Base-by-base conservation (phyloP, 164 flowering plant species). In the Macadamia integrifolia region DNA sequence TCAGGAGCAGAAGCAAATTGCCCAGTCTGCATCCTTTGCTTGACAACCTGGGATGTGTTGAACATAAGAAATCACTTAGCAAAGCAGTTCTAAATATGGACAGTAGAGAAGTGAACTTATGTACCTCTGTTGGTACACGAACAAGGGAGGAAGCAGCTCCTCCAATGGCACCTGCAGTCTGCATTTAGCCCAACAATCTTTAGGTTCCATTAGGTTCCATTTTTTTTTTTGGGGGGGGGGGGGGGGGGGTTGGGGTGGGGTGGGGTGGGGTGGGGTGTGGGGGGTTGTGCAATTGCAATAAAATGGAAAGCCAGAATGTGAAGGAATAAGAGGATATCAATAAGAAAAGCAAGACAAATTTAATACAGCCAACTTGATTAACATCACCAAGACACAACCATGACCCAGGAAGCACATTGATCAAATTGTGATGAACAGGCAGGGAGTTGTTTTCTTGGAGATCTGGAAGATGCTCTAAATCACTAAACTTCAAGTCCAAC, bases 91-190 rank as follows among this genome's bases (percentile, higher is more conserved):
- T n/a, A 59, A 46, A 48, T 60, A 12, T 28, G n/a, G 63, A 23
- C 23, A 35, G 1, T 40, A 30, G 48, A 60, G 11, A 48, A 75
- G 66, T 44, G 69, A 69, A 40, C n/a, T 50, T 43, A 64, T 28
- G 0, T 80, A 92, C 97, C 95, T 92, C 98, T 3, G 98, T 92
- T 55, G 98, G 98, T 44, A 94, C 98, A 66, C 97, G 90, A 72
- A 94, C 79, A 35, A 94, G 82, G 72, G 99, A 94, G 77, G 99
- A 80, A 76, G 96, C 97, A 74, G 85, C 74, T 23, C 99, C 99
- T 49, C 93, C 97, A 59, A 92, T 28, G 35, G 93, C 89, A 75
- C 99, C 97, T 71, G 99, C 97, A 74, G 91, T 87, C 95, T 89
- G 74, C 64, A 77, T 31, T 35, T 64, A 71, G 52, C 66, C 28